A percentile compares a stretch with the other conserved stretches of the same genome.
Evolutionary conservation across 768 basidiomycete species (phyloP).

Genomic region (Chiua virens): DNA sequence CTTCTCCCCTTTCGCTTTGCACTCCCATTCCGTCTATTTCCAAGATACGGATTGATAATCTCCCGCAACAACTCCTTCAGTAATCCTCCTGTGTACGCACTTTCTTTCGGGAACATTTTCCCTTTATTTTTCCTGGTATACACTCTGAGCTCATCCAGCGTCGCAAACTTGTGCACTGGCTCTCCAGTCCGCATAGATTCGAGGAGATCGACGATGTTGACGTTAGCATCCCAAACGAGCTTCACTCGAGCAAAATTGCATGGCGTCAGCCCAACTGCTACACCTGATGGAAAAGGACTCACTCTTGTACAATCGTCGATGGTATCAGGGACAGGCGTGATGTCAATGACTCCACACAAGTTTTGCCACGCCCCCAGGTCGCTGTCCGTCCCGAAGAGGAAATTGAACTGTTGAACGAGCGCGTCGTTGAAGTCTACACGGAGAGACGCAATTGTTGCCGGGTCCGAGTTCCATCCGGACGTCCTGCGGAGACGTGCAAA

Average conservation of each 20-base stretch:
- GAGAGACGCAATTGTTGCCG: neutral
- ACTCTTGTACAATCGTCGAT: slow-evolving; percentile 19
- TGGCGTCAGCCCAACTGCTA: neutral
- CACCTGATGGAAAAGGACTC: neutral
- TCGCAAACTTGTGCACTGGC: slow-evolving; percentile 24
- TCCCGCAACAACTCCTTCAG: slow-evolving; percentile 32
- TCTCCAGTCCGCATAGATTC: slow-evolving; percentile 11
- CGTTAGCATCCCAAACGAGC: slow-evolving; percentile 29
- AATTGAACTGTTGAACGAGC: slow-evolving; percentile 26
- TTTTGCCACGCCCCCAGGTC: slow-evolving; percentile 24
- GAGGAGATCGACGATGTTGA: slow-evolving; percentile 37
- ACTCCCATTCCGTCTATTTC: slow-evolving; percentile 20
- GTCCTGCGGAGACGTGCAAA: slow-evolving; percentile 14
- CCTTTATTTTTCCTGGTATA: slow-evolving; percentile 23
- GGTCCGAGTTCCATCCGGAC: neutral
- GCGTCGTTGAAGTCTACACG: slow-evolving; percentile 16
- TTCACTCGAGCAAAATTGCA: neutral
- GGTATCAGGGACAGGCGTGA: slow-evolving; percentile 20
- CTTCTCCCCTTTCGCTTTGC: slow-evolving; percentile 14
- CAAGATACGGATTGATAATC: slow-evolving; percentile 17
- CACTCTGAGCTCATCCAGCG: slow-evolving; percentile 19
- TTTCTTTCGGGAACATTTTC: slow-evolving; percentile 30
- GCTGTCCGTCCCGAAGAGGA: slow-evolving; percentile 17
- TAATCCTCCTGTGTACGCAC: slow-evolving; percentile 30
- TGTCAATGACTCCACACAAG: slow-evolving; percentile 21